A percentile compares a stretch with the other conserved stretches of the same genome.
Conservation (phyloP, 768 basidiomycete species). For the Boletus subcaerulescens region DNA sequence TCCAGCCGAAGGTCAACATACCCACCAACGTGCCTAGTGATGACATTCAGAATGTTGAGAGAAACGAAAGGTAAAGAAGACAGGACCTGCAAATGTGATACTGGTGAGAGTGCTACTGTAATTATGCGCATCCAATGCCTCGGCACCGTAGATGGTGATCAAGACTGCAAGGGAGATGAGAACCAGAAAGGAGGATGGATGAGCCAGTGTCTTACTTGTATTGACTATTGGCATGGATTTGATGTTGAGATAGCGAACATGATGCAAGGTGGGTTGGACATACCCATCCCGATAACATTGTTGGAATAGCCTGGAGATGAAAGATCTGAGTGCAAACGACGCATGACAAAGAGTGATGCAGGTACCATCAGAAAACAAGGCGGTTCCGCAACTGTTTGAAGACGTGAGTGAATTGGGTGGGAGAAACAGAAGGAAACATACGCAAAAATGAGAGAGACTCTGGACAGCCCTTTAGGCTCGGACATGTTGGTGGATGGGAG, state of each 20-base stretch:
- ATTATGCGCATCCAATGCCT: conserved; percentile 47
- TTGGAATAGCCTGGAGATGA: conserved; percentile 67
- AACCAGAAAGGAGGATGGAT: not conserved
- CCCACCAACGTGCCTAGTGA: conserved; percentile 82
- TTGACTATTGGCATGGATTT: conserved; percentile 46
- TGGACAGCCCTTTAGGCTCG: conserved; percentile 32
- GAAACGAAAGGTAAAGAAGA: conserved; percentile 66
- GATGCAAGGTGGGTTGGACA: conserved; percentile 24
- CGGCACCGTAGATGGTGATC: conserved; percentile 63
- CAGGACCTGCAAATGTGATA: conserved; percentile 76
- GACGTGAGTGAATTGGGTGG: not conserved
- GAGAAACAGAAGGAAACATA: conserved; percentile 34
- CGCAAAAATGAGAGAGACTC: conserved; percentile 86
- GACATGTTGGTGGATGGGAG: conserved; percentile 15
- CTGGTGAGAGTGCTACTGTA: conserved; percentile 64
- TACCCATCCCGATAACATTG: conserved; percentile 73
- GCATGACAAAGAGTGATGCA: not conserved
- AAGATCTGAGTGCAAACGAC: conserved; percentile 2
- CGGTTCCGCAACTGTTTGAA: conserved; percentile 70
- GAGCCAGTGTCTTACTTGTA: conserved; percentile 46
- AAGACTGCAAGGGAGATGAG: conserved; percentile 48
- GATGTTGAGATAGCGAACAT: not conserved
- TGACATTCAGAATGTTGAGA: conserved; percentile 59
- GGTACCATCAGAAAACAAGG: conserved; percentile 81
- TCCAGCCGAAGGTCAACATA: conserved; percentile 77